Evolutionary conservation across 1,284 basidiomycete genomes (phyloP).

Genomic region (Pascua sp.): DNA sequence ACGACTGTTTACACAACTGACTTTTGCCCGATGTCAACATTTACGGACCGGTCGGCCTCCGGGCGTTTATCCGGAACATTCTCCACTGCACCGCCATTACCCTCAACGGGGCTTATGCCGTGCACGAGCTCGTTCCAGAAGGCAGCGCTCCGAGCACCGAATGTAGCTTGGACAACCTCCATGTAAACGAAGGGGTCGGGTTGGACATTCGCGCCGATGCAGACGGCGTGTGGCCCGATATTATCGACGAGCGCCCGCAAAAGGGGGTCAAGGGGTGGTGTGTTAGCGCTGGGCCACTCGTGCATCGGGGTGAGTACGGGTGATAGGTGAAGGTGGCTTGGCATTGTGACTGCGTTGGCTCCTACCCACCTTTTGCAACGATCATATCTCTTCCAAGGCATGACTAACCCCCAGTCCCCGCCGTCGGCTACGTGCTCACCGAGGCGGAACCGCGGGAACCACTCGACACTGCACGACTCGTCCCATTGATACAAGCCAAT

Average conservation of each 20-base stretch:
- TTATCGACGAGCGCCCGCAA: slow-evolving; percentile 47
- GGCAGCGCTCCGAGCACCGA: slow-evolving; percentile 56
- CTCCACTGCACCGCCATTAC: slow-evolving; percentile 66
- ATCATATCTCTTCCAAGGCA: no score
- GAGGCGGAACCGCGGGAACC: slow-evolving; percentile 55
- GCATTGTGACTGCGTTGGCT: no score
- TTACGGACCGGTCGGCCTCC: slow-evolving; percentile 78
- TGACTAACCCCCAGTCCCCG: slow-evolving; percentile 60
- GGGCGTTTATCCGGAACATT: slow-evolving; percentile 69
- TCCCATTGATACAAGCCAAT: slow-evolving; percentile 50
- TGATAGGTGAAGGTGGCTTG: no score
- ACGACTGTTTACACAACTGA: slow-evolving; percentile 9
- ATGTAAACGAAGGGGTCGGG: slow-evolving; percentile 67
- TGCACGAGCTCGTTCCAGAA: slow-evolving; percentile 71
- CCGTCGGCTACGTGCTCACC: slow-evolving; percentile 73
- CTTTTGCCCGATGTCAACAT: slow-evolving; percentile 63
- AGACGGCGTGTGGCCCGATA: slow-evolving; percentile 67
- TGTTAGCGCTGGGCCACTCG: slow-evolving; percentile 73
- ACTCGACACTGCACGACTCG: slow-evolving; percentile 41
- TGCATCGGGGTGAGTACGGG: slow-evolving; percentile 64
- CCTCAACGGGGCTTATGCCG: slow-evolving; percentile 65
- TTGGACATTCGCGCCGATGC: slow-evolving; percentile 60
- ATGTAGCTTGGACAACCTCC: slow-evolving; percentile 56
- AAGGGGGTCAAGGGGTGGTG: slow-evolving; percentile 52
- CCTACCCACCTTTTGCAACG: no score